These are phyloP conservation scores for Mortierella sp. DNA, from an alignment of 371 early-diverging fungal species.

Conservation along the genomic window DNA sequence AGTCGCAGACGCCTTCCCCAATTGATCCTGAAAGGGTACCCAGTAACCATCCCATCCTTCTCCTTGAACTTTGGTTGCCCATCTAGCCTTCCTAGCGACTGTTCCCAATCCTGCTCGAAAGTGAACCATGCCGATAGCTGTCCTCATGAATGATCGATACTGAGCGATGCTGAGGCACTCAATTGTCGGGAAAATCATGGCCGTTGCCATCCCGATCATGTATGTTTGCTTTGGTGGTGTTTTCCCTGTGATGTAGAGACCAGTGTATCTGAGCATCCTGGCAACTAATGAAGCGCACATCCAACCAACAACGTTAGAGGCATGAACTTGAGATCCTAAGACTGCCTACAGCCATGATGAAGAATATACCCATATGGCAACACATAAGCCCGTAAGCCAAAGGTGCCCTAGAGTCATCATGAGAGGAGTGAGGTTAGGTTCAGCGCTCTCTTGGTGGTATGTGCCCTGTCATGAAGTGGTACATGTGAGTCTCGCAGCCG, in stretches of 20 bases:
- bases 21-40: constrained; percentile 47
- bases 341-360: neutral
- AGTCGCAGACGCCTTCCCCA: neutral
- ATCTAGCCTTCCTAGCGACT: constrained; percentile 11
- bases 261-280: constrained; percentile 29
- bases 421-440: neutral
- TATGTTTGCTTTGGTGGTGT: constrained; percentile 17
- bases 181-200: constrained; percentile 25
- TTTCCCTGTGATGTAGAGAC: constrained; percentile 23
- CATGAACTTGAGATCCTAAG: too few species aligned
- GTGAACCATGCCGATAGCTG: constrained; percentile 7
- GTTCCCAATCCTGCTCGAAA: constrained; percentile 17
- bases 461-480: too few species aligned
- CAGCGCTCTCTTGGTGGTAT: too few species aligned
- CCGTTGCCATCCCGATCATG: constrained; percentile 15
- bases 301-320: neutral
- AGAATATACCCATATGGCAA: constrained; percentile 11
- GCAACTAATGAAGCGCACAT: constrained; percentile 7
- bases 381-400: constrained; percentile 14
- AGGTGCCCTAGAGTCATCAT: constrained; percentile 3
- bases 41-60: constrained; percentile 35
- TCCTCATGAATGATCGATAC: constrained; percentile 23
- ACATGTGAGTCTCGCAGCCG: neutral
- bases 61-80: constrained; percentile 22
- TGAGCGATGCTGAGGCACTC: constrained; percentile 30